Evolutionary conservation across 169 alveolate species (phyloP).

Genomic region (Plasmodium ovale): DNA sequence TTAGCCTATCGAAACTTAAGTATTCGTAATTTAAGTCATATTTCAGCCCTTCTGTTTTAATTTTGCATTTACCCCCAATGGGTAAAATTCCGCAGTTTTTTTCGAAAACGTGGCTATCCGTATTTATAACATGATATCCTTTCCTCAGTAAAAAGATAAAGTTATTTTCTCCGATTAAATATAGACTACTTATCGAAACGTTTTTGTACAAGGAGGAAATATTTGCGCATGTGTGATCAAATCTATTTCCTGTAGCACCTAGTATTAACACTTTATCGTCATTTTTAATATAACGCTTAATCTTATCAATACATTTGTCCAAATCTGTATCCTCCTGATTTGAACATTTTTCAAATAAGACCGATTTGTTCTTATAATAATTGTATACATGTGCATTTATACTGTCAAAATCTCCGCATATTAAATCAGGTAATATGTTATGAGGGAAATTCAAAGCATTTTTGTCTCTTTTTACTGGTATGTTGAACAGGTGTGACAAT

Average conservation of each 20-base stretch:
- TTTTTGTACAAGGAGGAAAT: constrained; percentile 46
- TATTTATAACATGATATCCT: constrained; percentile 53
- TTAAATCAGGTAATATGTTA: constrained; percentile 48
- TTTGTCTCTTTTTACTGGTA: not conserved
- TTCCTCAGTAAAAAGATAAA: constrained; percentile 56
- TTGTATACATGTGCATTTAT: constrained; percentile 45
- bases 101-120: constrained; percentile 15
- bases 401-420: constrained; percentile 77
- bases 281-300: constrained; percentile 9
- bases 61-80: constrained; percentile 49
- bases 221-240: constrained; percentile 78
- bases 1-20: constrained; percentile 60
- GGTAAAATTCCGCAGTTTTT: constrained; percentile 69
- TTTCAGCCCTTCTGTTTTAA: constrained; percentile 70
- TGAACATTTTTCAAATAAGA: constrained; percentile 44
- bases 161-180: constrained; percentile 74
- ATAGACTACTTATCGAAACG: constrained; percentile 19
- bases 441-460: not conserved
- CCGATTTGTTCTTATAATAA: constrained; percentile 42
- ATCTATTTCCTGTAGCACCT: constrained; percentile 76
- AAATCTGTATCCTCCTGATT: constrained; percentile 51
- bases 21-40: constrained; percentile 62
- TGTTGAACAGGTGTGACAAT: constrained; percentile 8
- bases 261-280: constrained; percentile 58
- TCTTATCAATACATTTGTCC: constrained; percentile 66